Evolutionary conservation across 306 rosid genomes (phyloP).

Genomic region (Hylodesmum podocarpum): DNA sequence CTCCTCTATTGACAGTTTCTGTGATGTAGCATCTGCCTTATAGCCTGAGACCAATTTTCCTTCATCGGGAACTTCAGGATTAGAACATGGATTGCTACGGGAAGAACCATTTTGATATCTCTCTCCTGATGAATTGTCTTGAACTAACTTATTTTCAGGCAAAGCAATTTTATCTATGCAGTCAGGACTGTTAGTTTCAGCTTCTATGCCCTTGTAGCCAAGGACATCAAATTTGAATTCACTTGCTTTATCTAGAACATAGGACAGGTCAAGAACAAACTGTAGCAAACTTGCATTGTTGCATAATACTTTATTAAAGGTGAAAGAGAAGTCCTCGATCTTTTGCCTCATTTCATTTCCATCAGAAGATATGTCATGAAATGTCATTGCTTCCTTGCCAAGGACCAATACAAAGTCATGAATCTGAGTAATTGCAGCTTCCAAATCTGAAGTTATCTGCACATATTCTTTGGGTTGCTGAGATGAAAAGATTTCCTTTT

Average conservation of each 20-base stretch:
- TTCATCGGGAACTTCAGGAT: constrained; percentile 85
- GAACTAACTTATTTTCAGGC: constrained; percentile 75
- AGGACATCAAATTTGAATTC: constrained; percentile 72
- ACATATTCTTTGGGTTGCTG: constrained; percentile 44
- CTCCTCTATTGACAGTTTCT: constrained; percentile 57
- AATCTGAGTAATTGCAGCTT: constrained; percentile 76
- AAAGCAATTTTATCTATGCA: constrained; percentile 96
- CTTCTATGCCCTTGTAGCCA: constrained; percentile 66
- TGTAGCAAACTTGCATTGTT: constrained; percentile 57
- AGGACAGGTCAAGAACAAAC: constrained; percentile 79
- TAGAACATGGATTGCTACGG: constrained; percentile 51
- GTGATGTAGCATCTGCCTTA: constrained; percentile 39
- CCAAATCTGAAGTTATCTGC: constrained; percentile 58
- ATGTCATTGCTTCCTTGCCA: constrained; percentile 70
- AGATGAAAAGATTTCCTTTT: constrained; percentile 50
- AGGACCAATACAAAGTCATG: constrained; percentile 71
- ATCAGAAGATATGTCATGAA: constrained; percentile 56
- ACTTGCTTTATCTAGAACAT: constrained; percentile 70
- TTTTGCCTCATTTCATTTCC: constrained; percentile 60
- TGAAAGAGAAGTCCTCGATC: constrained; percentile 71
- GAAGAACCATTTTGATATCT: constrained; percentile 64
- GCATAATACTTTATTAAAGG: constrained; percentile 51
- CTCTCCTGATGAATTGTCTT: constrained; percentile 56
- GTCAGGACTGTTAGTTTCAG: constrained; percentile 76
- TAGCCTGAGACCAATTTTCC: constrained; percentile 66